These are phyloP conservation scores for Exophiala viscosa DNA, from an alignment of 2,329 filamentous ascomycete genomes.

Conservation along the genomic window DNA sequence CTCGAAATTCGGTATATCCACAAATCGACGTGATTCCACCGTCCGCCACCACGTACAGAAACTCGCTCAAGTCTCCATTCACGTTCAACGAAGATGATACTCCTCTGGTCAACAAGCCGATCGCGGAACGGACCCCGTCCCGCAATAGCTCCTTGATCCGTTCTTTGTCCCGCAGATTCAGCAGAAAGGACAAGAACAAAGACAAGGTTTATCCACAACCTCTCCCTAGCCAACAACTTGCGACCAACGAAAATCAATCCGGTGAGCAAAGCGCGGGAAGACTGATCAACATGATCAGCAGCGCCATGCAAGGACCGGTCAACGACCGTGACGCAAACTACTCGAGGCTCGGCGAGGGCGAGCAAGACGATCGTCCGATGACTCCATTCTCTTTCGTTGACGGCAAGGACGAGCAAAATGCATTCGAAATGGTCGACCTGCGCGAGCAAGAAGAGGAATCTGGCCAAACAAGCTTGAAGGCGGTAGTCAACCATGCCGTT, in stretches of 20 bases:
- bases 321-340: constrained; percentile 19
- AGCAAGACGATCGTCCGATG: constrained; percentile 67
- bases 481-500: constrained; percentile 2
- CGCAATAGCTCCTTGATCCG: constrained; percentile 26
- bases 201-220: constrained; percentile 5
- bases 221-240: constrained; percentile 26
- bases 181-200: constrained; percentile 21
- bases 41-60: constrained; percentile 15
- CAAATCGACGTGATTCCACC: constrained; percentile 25
- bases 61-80: constrained; percentile 9
- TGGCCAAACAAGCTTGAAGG: constrained; percentile 16
- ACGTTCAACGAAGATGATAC: constrained; percentile 19
- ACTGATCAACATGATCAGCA: constrained; percentile 27
- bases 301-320: constrained; percentile 16
- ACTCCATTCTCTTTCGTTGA: constrained; percentile 69
- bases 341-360: constrained; percentile 9
- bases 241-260: constrained; percentile 9
- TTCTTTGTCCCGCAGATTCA: constrained; percentile 24
- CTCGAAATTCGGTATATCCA: constrained; percentile 13
- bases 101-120: constrained; percentile 17
- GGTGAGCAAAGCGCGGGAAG: constrained; percentile 21
- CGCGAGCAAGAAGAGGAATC: constrained; percentile 9
- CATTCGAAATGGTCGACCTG: constrained; percentile 26
- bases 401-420: constrained; percentile 24
- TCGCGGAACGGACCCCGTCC: constrained; percentile 12